These are phyloP conservation scores for Pulveroboletus sp. DNA, from an alignment of 768 basidiomycete genomes.

Conservation along the genomic window DNA sequence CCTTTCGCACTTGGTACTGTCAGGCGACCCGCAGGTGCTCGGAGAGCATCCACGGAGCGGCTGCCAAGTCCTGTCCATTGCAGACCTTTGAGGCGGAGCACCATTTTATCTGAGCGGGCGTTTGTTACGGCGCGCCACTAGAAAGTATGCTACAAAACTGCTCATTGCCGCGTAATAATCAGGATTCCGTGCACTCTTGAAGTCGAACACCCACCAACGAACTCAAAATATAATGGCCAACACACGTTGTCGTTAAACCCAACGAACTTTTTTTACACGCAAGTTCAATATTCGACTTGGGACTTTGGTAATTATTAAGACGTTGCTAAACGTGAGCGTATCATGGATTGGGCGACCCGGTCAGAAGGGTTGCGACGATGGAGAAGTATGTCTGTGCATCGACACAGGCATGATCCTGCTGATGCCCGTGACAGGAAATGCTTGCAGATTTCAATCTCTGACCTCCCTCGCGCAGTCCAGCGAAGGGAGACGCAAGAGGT, in stretches of 20 bases:
- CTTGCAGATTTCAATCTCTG: neutral
- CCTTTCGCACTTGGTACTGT: neutral
- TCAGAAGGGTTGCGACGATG: too few species aligned
- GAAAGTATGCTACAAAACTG: neutral
- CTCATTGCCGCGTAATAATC: neutral
- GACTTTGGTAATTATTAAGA: too few species aligned
- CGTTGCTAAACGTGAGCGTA: neutral
- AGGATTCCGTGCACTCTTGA: neutral
- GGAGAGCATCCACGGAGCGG: neutral
- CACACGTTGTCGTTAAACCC: neutral
- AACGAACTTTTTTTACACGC: neutral
- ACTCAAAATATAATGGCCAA: neutral
- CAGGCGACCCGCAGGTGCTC: neutral
- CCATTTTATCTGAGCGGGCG: neutral
- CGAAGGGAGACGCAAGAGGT: neutral
- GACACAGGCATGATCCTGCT: neutral
- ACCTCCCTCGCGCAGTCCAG: neutral
- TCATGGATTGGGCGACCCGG: neutral
- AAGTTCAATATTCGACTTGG: neutral
- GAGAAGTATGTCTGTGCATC: neutral
- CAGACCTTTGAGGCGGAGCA: neutral
- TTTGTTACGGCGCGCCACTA: neutral
- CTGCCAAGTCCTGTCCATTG: neutral
- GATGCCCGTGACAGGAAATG: neutral
- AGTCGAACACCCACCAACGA: neutral